Conservation (phyloP, 805 yeast genomes). For the Torulaspora quercuum region DNA sequence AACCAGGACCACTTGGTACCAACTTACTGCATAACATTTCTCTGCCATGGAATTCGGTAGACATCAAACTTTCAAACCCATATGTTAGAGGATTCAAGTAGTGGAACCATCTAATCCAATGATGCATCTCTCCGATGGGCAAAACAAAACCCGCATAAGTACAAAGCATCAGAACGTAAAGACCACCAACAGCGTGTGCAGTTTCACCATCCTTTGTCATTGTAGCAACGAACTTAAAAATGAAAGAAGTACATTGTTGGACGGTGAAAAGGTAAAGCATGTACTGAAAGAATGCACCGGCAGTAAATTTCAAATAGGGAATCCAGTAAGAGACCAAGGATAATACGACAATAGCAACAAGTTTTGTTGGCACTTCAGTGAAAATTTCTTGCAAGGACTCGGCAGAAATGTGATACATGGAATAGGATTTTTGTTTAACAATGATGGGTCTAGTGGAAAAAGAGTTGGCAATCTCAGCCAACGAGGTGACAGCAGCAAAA, state of each 20-base stretch:
- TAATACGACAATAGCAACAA: constrained; percentile 47
- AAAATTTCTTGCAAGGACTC: constrained; percentile 57
- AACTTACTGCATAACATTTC: constrained; percentile 48
- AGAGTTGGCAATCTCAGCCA: constrained; percentile 58
- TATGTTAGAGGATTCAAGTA: constrained; percentile 49
- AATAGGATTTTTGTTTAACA: constrained; percentile 61
- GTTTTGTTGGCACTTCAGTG: constrained; percentile 55
- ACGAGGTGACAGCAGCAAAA: constrained; percentile 56
- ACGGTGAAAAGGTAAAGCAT: constrained; percentile 45
- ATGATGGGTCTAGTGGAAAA: constrained; percentile 61
- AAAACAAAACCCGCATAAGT: constrained; percentile 55
- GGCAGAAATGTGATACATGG: constrained; percentile 61
- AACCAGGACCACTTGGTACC: constrained; percentile 57
- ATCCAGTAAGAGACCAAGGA: constrained; percentile 52
- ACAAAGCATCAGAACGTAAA: constrained; percentile 53
- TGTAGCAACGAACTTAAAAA: constrained; percentile 53
- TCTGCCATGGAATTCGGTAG: constrained; percentile 54
- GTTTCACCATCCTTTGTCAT: constrained; percentile 50
- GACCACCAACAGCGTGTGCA: constrained; percentile 55
- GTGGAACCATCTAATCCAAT: constrained; percentile 60
- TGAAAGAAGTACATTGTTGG: constrained; percentile 51
- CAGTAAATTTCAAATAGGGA: constrained; percentile 47
- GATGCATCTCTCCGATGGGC: constrained; percentile 47
- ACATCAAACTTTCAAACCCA: constrained; percentile 52
- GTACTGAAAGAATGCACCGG: constrained; percentile 54